phyloP scores from a whole-genome alignment of 768 basidiomycete genomes.

The Pleurotus cornucopiae region DNA sequence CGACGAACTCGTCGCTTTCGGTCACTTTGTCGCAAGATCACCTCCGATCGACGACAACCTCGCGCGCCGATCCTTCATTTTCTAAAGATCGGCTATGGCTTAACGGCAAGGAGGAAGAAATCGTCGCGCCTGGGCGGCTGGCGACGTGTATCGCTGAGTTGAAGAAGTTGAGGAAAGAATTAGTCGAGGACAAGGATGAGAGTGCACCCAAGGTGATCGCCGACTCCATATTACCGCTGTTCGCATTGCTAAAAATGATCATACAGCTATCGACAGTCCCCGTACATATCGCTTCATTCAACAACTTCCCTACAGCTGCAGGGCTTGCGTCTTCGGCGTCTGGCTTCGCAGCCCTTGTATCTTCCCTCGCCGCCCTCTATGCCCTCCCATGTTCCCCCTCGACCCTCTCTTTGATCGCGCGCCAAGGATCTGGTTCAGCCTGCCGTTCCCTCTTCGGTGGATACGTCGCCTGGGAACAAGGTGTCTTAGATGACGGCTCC shows the following conservation, averaged over 20 bases:
- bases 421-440: constrained; percentile 96
- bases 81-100: constrained; percentile 84
- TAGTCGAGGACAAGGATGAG: constrained; percentile 68
- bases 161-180: constrained; percentile 66
- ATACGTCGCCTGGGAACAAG: constrained; percentile 93
- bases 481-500: constrained; percentile 57
- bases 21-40: constrained; percentile 97
- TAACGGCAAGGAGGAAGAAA: constrained; percentile 88
- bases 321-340: constrained; percentile 97
- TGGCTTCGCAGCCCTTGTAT: constrained; percentile 92
- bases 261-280: constrained; percentile 61
- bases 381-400: constrained; percentile 73
- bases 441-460: constrained; percentile 98
- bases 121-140: constrained; percentile 75
- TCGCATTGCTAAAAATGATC: not conserved
- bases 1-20: constrained; percentile 95
- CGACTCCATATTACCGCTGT: too few species aligned
- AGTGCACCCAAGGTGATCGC: constrained; percentile 59
- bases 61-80: constrained; percentile 76
- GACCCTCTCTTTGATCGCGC: constrained; percentile 86
- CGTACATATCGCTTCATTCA: constrained; percentile 90
- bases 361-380: constrained; percentile 87
- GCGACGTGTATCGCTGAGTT: constrained; percentile 85
- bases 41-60: constrained; percentile 89
- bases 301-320: constrained; percentile 99